Base-by-base conservation (phyloP, 306 rosid species). In the Cicer arietinum region DNA sequence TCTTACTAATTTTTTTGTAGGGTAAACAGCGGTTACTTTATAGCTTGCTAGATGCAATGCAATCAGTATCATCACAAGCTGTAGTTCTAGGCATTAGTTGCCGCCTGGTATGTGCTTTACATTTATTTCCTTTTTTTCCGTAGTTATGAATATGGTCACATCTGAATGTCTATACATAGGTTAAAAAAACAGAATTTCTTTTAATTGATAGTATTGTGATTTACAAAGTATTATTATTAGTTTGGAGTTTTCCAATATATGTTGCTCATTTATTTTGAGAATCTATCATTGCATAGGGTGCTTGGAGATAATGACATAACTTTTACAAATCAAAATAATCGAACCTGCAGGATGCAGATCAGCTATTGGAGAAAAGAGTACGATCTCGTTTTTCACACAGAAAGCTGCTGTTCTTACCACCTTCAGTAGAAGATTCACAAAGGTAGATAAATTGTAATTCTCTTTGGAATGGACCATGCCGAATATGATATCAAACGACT, bases 341-440 rank as follows among this genome's bases (percentile, higher is more conserved):
- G 64, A 39, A 67, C 56, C 12, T 83, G 86, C 89, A 94, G 98
- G 98, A 91, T 81, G 97, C 98, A 2, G 98, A 91, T 83, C 97
- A 90, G 86, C 86, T 91, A 71, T 82, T 94, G 77, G 97, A 94
- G 75, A 94, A 94, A 85, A 91, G 97, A 85, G 97, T 94, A 14
- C 92, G 91, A 74, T 90, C 98, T 82, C 97, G 95, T 20, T 94
- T 94, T 84, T 94, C 98, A 40, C 97, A 90, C 80, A 88, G 98
- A 84, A 94, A 94, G 85, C 78, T 87, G 50, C 43, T 94, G 79
- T 91, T 91, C 83, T 85, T 89, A 82, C 97, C 96, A 73, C 96
- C 96, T 73, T 79, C 89, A 25, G 56, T 67, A 40, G 96, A 89
- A 42, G 93, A 91, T 54, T 72, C 85, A 47, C 85, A 85, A 62